Conservation (phyloP, 1,139 yeast genomes). For the Sugiyamaella japonica region DNA sequence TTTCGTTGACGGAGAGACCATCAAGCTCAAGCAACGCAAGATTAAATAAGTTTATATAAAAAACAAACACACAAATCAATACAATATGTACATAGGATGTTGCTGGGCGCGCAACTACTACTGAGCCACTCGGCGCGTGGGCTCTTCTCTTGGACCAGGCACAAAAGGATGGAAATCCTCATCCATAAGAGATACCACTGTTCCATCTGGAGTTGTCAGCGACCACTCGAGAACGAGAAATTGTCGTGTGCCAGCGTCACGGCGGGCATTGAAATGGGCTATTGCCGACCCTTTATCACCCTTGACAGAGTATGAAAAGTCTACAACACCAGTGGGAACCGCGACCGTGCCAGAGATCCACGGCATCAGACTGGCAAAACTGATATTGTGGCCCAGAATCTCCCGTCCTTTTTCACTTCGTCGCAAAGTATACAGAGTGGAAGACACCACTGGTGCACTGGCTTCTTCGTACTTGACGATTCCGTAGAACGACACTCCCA, state of each 20-base stretch:
- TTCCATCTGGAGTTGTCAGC: slow-evolving; percentile 35
- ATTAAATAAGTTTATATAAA: slow-evolving; percentile 58
- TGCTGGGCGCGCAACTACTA: not conserved
- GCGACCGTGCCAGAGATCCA: slow-evolving; percentile 88
- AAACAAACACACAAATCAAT: not conserved
- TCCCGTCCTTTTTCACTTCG: slow-evolving; percentile 69
- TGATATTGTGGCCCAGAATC: slow-evolving; percentile 71
- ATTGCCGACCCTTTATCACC: slow-evolving; percentile 49
- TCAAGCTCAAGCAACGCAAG: slow-evolving; percentile 87
- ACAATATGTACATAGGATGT: slow-evolving; percentile 13
- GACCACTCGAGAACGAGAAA: slow-evolving; percentile 42
- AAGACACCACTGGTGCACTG: slow-evolving; percentile 80
- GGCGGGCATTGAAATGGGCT: slow-evolving; percentile 41
- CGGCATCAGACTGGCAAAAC: slow-evolving; percentile 70
- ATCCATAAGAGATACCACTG: slow-evolving; percentile 35
- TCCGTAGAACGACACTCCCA: slow-evolving; percentile 63
- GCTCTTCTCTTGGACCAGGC: slow-evolving; percentile 39
- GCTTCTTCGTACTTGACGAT: slow-evolving; percentile 92
- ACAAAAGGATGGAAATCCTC: slow-evolving; percentile 42
- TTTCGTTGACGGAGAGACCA: slow-evolving; percentile 86
- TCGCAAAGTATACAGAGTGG: slow-evolving; percentile 83
- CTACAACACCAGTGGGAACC: slow-evolving; percentile 77
- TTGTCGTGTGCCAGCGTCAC: slow-evolving; percentile 32
- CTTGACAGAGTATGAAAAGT: slow-evolving; percentile 65
- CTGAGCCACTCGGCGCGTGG: slow-evolving; percentile 30